These are phyloP conservation scores for Hypoxylon intermedium DNA, from an alignment of 495 filamentous ascomycete genomes.

Conservation along the genomic window DNA sequence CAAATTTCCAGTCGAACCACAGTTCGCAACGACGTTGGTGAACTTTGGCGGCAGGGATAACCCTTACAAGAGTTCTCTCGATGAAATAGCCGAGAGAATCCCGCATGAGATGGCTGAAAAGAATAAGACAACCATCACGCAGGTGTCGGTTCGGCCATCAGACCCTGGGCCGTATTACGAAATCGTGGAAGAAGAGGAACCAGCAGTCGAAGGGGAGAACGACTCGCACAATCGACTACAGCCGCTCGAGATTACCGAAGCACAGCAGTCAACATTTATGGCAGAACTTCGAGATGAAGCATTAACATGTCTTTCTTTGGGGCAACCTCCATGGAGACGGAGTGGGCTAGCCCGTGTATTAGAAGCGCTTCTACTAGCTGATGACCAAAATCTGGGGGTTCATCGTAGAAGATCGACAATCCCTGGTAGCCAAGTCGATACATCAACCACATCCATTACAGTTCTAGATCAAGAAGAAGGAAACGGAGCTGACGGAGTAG, in stretches of 20 bases:
- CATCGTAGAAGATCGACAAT: too few species aligned
- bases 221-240: not conserved
- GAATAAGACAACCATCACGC: not conserved
- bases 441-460: too few species aligned
- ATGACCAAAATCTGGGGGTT: too few species aligned
- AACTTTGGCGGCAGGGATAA: constrained; percentile 18
- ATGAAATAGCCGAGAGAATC: constrained; percentile 10
- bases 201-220: not conserved
- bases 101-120: constrained; percentile 11
- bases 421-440: too few species aligned
- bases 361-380: too few species aligned
- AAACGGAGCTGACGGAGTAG: too few species aligned
- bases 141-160: not conserved
- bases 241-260: not conserved
- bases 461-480: too few species aligned
- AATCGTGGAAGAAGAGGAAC: constrained; percentile 7
- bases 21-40: constrained; percentile 12
- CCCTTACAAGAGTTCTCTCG: constrained; percentile 8
- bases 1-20: constrained; percentile 5
- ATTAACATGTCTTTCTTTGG: too few species aligned
- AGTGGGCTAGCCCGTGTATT: too few species aligned
- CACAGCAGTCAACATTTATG: too few species aligned
- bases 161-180: not conserved
- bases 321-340: too few species aligned
- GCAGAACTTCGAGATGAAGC: too few species aligned